These are phyloP conservation scores for Ambrosiella beaveri DNA, from an alignment of 2,329 filamentous ascomycete genomes.

Conservation along the genomic window DNA sequence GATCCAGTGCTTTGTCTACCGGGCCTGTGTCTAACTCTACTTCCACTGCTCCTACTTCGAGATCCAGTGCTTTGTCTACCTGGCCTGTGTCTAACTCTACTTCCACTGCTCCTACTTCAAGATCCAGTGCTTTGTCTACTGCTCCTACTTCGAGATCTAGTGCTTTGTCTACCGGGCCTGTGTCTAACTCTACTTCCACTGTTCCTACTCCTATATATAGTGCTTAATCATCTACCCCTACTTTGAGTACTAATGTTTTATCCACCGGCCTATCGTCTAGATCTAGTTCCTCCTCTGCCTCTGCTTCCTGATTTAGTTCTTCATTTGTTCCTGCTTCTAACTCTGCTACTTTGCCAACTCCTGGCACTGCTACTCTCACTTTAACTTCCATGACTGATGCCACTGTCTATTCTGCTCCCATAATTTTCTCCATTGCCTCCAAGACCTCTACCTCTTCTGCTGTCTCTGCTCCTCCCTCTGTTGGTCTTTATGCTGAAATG, in stretches of 20 bases:
- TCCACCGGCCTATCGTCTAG: neutral
- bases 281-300: neutral
- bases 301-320: neutral
- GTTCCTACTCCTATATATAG: neutral
- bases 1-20: neutral
- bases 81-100: neutral
- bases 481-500: neutral
- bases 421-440: neutral
- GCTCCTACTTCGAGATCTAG: neutral
- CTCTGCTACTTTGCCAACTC: neutral
- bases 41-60: neutral
- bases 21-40: neutral
- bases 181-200: neutral
- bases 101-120: neutral
- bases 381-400: neutral
- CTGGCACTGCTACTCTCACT: neutral
- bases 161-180: neutral
- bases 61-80: neutral
- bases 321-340: neutral
- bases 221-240: neutral
- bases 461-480: neutral
- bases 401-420: neutral
- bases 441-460: constrained; percentile 1
- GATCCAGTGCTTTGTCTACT: neutral
- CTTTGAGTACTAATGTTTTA: neutral